A percentile compares a stretch with the other conserved stretches of the same genome.
Conservation (phyloP, 768 basidiomycete species). For the Lactarius indigo region DNA sequence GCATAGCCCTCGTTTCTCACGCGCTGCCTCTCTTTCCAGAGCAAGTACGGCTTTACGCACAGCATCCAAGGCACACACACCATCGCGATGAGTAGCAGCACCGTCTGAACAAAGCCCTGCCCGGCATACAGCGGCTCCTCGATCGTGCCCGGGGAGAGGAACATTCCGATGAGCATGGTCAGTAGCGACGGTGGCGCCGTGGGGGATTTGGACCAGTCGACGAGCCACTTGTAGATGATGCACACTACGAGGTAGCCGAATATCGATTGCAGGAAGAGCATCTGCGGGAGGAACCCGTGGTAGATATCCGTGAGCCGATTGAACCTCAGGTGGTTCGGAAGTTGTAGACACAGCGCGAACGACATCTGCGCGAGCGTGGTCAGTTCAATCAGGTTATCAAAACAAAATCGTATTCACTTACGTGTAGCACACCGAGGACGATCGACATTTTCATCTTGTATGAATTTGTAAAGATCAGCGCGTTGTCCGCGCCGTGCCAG, state of each 20-base stretch:
- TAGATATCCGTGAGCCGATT: constrained; percentile 83
- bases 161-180: constrained; percentile 97
- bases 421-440: constrained; percentile 93
- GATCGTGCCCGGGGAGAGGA: constrained; percentile 83
- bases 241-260: constrained; percentile 94
- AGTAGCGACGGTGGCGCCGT: constrained; percentile 82
- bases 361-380: constrained; percentile 72
- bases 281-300: constrained; percentile 94
- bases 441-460: constrained; percentile 99
- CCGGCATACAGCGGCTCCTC: constrained; percentile 80
- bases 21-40: constrained; percentile 85
- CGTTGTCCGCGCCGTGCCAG: constrained; percentile 94
- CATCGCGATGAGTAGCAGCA: constrained; percentile 72
- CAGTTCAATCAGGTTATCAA: not conserved
- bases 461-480: constrained; percentile 91
- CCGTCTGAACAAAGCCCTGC: constrained; percentile 78
- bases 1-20: constrained; percentile 83
- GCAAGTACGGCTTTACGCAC: constrained; percentile 85
- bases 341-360: constrained; percentile 92
- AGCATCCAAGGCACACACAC: constrained; percentile 97
- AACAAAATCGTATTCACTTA: constrained; percentile 39
- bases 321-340: constrained; percentile 94
- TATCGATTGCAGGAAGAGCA: constrained; percentile 96
- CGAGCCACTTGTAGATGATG: constrained; percentile 96
- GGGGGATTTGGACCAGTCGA: constrained; percentile 78